Conservation (phyloP, 345 rosid genomes). For the Pistacia atlantica region DNA sequence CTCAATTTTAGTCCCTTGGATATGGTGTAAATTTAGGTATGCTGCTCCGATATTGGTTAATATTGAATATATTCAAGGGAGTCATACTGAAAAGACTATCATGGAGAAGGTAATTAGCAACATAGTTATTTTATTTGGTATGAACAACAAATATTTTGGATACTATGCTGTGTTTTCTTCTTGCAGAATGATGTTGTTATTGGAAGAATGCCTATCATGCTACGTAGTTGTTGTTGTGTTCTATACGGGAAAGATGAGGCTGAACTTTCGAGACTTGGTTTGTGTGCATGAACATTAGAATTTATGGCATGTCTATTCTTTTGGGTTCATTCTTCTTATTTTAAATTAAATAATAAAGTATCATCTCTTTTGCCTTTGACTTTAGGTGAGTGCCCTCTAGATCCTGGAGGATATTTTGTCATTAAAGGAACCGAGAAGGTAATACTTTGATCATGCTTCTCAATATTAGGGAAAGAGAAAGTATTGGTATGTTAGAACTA, state of each 20-base stretch:
- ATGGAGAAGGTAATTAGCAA: conserved; percentile 52
- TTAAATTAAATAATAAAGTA: conserved; percentile 2
- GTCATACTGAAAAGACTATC: conserved; percentile 41
- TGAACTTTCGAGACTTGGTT: conserved; percentile 90
- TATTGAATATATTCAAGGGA: conserved; percentile 68
- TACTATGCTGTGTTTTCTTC: conserved; percentile 14
- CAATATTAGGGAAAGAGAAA: neutral
- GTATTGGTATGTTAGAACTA: neutral
- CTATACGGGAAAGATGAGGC: conserved; percentile 83
- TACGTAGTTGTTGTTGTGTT: conserved; percentile 78
- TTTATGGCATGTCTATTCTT: neutral
- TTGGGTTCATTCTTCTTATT: conserved; percentile 1
- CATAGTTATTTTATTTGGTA: neutral
- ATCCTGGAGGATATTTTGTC: conserved; percentile 94
- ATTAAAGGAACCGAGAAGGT: conserved; percentile 96
- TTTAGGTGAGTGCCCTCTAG: conserved; percentile 96
- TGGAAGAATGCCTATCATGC: conserved; percentile 93
- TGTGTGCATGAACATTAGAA: conserved; percentile 29
- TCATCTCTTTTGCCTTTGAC: conserved; percentile 14
- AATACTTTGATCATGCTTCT: conserved; percentile 4
- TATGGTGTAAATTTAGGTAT: conserved; percentile 49
- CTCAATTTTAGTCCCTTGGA: conserved; percentile 5
- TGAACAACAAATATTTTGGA: neutral
- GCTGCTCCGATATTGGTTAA: conserved; percentile 81
- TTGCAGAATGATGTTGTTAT: conserved; percentile 65